phyloP scores from a whole-genome alignment of 2,329 filamentous ascomycete genomes.

The Mariannaea sp. region DNA sequence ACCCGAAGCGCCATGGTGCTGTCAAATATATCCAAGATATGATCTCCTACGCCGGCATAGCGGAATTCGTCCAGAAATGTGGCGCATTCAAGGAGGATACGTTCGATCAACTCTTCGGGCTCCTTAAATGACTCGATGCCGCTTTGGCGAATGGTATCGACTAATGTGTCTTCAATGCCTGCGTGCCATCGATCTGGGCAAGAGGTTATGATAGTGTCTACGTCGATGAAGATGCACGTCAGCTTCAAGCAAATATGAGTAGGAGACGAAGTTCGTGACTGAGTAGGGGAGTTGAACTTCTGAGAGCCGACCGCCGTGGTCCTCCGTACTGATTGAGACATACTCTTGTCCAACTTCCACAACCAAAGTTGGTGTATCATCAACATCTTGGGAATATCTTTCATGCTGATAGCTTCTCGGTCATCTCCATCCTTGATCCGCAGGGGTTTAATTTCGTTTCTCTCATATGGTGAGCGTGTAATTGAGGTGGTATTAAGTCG shows the following conservation, averaged over 20 bases:
- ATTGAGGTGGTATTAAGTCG: too few relatives aligned
- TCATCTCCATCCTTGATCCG: background rate
- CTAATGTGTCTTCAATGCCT: conserved; percentile 15
- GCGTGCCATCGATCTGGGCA: conserved; percentile 18
- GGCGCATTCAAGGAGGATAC: conserved; percentile 14
- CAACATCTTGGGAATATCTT: conserved; percentile 9
- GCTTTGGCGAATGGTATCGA: conserved; percentile 25
- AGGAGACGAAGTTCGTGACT: too few relatives aligned
- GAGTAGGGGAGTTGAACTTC: too few relatives aligned
- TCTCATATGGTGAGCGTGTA: too few relatives aligned
- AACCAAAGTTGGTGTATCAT: conserved; percentile 29
- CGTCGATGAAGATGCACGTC: too few relatives aligned
- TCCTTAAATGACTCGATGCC: conserved; percentile 5
- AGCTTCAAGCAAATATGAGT: too few relatives aligned
- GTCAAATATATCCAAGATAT: conserved; percentile 25
- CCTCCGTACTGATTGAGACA: background rate
- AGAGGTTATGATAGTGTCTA: conserved; percentile 24
- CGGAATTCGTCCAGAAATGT: conserved; percentile 21
- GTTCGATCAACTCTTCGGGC: conserved; percentile 19
- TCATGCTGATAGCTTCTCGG: conserved; percentile 8
- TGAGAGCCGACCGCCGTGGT: too few relatives aligned
- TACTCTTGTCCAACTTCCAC: conserved; percentile 30
- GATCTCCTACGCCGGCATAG: conserved; percentile 22
- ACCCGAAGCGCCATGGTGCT: conserved; percentile 15
- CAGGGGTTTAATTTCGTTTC: too few relatives aligned